phyloP scores from a whole-genome alignment of 1,139 yeast genomes.

The Yamadazyma friedrichii region DNA sequence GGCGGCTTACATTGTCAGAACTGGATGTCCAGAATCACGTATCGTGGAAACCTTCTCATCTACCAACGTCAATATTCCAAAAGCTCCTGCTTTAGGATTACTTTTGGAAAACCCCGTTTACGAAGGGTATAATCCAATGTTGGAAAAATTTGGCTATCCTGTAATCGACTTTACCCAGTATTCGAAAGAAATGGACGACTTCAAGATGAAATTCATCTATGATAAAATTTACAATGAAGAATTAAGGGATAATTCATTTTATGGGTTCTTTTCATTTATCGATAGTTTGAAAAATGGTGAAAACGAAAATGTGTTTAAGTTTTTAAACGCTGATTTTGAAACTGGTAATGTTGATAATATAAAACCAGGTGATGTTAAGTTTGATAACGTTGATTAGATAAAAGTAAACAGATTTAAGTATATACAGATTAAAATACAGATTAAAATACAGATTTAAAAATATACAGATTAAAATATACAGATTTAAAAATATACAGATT shows the following conservation, averaged over 20 bases:
- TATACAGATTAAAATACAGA: no score
- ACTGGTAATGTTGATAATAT: conserved; percentile 24
- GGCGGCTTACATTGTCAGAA: conserved; percentile 83
- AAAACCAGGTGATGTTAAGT: conserved; percentile 10
- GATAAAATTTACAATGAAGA: conserved; percentile 92
- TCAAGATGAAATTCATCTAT: conserved; percentile 85
- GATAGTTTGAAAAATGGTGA: conserved; percentile 60
- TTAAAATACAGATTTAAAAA: no score
- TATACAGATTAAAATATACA: no score
- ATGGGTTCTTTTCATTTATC: conserved; percentile 85
- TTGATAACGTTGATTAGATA: conserved; percentile 18
- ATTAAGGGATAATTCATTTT: conserved; percentile 79
- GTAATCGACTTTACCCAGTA: conserved; percentile 69
- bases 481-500: no score
- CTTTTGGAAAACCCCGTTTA: conserved; percentile 90
- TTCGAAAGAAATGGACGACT: conserved; percentile 70
- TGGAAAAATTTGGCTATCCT: conserved; percentile 78
- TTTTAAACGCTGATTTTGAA: conserved; percentile 58
- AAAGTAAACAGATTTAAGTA: no score
- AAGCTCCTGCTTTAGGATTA: conserved; percentile 95
- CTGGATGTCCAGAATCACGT: conserved; percentile 77
- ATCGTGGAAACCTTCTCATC: conserved; percentile 77
- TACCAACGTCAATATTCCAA: conserved; percentile 83
- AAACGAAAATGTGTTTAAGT: conserved; percentile 56
- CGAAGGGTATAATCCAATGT: conserved; percentile 73